Conservation (phyloP, 2,329 filamentous ascomycete species). For the Colletotrichum phormii region DNA sequence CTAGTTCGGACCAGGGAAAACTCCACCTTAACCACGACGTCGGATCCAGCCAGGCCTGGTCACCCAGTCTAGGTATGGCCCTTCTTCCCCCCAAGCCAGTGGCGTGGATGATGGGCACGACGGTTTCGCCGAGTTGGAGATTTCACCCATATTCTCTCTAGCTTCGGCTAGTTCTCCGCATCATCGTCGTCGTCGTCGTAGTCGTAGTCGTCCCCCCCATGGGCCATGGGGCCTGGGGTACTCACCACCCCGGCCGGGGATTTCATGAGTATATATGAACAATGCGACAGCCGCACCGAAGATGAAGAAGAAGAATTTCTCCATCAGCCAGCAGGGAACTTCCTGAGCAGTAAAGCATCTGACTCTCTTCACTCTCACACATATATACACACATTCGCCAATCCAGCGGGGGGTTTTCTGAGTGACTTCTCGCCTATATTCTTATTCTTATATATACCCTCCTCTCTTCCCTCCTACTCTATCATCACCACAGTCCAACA, state of each 20-base stretch:
- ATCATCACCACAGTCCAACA: background rate
- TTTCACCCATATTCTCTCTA: background rate
- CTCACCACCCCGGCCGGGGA: background rate
- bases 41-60: background rate
- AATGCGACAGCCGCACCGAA: background rate
- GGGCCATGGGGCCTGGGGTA: background rate
- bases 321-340: constrained; percentile 14
- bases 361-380: background rate
- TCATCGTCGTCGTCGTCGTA: background rate
- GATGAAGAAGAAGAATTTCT: background rate
- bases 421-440: background rate
- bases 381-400: background rate
- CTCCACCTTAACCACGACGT: constrained; percentile 3
- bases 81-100: background rate
- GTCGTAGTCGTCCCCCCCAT: background rate
- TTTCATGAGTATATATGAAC: background rate
- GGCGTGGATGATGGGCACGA: background rate
- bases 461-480: background rate
- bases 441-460: background rate
- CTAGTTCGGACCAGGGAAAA: background rate
- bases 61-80: background rate
- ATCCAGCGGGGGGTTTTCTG: background rate
- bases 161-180: background rate
- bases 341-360: background rate
- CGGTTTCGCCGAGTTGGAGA: background rate